These are phyloP conservation scores for Isoetes engelmannii DNA, from an alignment of 83 land plant genomes.

Conservation along the genomic window DNA sequence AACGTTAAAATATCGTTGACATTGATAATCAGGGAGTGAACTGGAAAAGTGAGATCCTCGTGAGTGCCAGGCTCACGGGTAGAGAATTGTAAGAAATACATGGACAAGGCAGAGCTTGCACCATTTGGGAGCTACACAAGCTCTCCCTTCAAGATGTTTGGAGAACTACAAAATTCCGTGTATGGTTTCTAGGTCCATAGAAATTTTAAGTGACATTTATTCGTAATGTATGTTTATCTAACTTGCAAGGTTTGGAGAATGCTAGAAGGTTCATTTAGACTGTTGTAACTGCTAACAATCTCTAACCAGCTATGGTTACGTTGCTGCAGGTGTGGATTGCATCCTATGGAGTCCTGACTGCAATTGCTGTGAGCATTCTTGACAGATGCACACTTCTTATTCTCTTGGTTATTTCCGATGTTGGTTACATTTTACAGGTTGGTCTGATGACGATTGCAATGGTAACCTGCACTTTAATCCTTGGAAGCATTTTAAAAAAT, in stretches of 20 bases:
- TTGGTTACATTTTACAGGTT: conserved; percentile 17
- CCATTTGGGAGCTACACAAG: no score
- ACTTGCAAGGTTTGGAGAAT: no score
- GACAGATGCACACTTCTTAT: neutral
- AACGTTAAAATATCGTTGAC: no score
- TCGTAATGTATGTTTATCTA: neutral
- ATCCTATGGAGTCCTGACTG: conserved; percentile 26
- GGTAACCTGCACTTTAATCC: conserved; percentile 42
- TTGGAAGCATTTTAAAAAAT: conserved; percentile 37
- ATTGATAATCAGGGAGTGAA: no score
- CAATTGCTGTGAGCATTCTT: conserved; percentile 19
- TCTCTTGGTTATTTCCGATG: neutral
- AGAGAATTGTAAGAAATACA: no score
- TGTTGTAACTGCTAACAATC: neutral
- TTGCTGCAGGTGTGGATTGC: conserved; percentile 24
- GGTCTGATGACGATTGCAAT: conserved; percentile 40
- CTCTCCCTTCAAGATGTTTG: no score
- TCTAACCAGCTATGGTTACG: neutral
- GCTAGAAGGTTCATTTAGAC: no score
- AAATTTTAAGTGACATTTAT: neutral
- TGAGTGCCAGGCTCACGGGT: no score
- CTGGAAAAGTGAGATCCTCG: no score
- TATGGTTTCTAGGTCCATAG: no score
- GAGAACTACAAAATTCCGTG: no score
- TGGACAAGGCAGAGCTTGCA: no score